Conservation (phyloP, 1,139 yeast species). For the Meyerozyma smithsonii region DNA sequence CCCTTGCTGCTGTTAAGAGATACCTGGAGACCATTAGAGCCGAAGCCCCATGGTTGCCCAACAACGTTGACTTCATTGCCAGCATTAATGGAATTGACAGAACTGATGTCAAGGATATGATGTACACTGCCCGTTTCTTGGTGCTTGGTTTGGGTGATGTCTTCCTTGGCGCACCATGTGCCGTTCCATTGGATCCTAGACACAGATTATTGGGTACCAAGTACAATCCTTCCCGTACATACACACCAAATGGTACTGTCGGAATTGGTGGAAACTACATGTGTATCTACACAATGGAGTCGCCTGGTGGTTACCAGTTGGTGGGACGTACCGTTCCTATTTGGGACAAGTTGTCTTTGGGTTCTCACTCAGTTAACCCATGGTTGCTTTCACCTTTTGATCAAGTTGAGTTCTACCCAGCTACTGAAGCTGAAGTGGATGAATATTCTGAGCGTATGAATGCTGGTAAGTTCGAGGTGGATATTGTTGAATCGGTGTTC, state of each 20-base stretch:
- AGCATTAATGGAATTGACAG: constrained; percentile 78
- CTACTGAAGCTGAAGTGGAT: constrained; percentile 77
- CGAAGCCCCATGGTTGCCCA: constrained; percentile 96
- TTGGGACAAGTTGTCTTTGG: constrained; percentile 90
- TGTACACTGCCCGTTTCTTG: constrained; percentile 83
- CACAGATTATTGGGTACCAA: constrained; percentile 89
- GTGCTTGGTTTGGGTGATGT: constrained; percentile 97
- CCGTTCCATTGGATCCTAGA: constrained; percentile 95
- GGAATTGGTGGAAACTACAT: constrained; percentile 98
- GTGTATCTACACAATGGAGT: constrained; percentile 97
- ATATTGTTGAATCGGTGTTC: constrained; percentile 71
- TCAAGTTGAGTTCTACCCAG: constrained; percentile 92
- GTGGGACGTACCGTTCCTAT: constrained; percentile 96
- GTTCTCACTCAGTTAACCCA: constrained; percentile 61
- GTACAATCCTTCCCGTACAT: constrained; percentile 94
- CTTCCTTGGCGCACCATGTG: constrained; percentile 96
- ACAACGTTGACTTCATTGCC: constrained; percentile 92
- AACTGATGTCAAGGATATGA: constrained; percentile 71
- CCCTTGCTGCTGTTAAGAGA: constrained; percentile 83
- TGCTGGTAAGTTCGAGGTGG: constrained; percentile 76
- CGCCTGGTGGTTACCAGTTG: constrained; percentile 97
- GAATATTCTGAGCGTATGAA: constrained; percentile 64
- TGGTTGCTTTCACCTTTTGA: constrained; percentile 92
- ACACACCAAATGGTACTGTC: constrained; percentile 93
- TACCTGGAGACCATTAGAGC: constrained; percentile 91